Evolutionary conservation across 2,329 filamentous ascomycete genomes (phyloP).

Genomic region (Aspergillus ochraceus): DNA sequence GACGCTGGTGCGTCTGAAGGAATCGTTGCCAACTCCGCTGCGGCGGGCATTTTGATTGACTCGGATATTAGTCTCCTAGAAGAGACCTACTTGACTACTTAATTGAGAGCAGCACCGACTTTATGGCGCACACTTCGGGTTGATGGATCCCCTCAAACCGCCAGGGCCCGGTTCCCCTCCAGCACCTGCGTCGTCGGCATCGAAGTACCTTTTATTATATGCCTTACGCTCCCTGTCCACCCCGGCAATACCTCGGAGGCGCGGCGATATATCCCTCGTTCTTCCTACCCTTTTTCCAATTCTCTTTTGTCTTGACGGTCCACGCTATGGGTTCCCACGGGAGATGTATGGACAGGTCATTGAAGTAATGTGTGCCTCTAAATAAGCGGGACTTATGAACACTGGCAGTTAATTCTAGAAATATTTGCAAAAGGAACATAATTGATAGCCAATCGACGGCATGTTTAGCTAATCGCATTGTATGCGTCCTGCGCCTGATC

Average conservation of each 20-base stretch:
- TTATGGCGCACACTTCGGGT: background rate
- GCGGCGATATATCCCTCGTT: conserved; percentile 6
- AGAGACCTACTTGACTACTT: background rate
- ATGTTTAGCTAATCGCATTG: conserved; percentile 3
- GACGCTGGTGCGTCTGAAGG: background rate
- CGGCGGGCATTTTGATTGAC: background rate
- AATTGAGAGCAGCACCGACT: background rate
- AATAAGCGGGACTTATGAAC: conserved; percentile 20
- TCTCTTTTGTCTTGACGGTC: background rate
- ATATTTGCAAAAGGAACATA: conserved; percentile 19
- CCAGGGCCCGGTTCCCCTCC: background rate
- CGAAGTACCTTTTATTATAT: background rate
- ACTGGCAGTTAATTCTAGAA: conserved; percentile 16
- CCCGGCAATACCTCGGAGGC: conserved; percentile 13
- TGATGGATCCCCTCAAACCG: background rate
- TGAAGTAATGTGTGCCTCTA: conserved; percentile 18
- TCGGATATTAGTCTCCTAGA: background rate
- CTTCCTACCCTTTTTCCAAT: background rate
- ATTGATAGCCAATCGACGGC: conserved; percentile 16
- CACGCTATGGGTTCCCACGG: background rate
- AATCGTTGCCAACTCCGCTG: background rate
- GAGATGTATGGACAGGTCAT: conserved; percentile 8
- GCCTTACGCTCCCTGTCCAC: background rate
- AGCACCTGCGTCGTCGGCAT: background rate
- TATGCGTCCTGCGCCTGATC: conserved; percentile 8